A percentile compares a stretch with the other conserved stretches of the same genome.
Evolutionary conservation across 768 basidiomycete species (phyloP).

Genomic region (Paxillus rubicundulus): DNA sequence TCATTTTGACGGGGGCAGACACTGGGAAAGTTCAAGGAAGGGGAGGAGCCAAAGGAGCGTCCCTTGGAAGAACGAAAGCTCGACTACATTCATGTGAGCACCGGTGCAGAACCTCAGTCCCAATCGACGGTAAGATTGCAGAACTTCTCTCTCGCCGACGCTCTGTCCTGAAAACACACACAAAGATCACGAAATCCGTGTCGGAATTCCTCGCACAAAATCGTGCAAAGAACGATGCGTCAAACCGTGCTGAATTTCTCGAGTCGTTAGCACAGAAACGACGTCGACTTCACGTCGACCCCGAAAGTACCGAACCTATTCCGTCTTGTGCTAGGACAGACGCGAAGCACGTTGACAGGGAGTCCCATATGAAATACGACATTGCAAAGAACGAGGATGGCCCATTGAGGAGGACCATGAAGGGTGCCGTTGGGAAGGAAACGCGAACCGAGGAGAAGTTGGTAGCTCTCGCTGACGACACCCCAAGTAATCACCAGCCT

Average conservation of each 20-base stretch:
- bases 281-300: constrained; percentile 38
- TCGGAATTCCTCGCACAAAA: constrained; percentile 70
- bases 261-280: constrained; percentile 56
- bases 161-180: constrained; percentile 7
- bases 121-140: constrained; percentile 54
- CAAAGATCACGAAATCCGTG: constrained; percentile 66
- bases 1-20: constrained; percentile 15
- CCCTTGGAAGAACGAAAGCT: constrained; percentile 69
- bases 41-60: constrained; percentile 25
- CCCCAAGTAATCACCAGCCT: constrained; percentile 48
- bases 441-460: constrained; percentile 9
- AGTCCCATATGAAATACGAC: constrained; percentile 83
- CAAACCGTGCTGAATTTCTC: constrained; percentile 76
- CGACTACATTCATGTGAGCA: constrained; percentile 52
- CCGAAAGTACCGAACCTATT: constrained; percentile 29
- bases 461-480: constrained; percentile 21
- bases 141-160: neutral
- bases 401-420: constrained; percentile 61
- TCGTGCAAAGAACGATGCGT: constrained; percentile 68
- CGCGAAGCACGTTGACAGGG: constrained; percentile 66
- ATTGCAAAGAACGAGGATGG: constrained; percentile 84
- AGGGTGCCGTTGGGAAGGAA: constrained; percentile 22
- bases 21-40: constrained; percentile 31
- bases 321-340: constrained; percentile 74
- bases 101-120: constrained; percentile 46